Base-by-base conservation (phyloP, 257 asterid species). In the Nicotiana attenuata region DNA sequence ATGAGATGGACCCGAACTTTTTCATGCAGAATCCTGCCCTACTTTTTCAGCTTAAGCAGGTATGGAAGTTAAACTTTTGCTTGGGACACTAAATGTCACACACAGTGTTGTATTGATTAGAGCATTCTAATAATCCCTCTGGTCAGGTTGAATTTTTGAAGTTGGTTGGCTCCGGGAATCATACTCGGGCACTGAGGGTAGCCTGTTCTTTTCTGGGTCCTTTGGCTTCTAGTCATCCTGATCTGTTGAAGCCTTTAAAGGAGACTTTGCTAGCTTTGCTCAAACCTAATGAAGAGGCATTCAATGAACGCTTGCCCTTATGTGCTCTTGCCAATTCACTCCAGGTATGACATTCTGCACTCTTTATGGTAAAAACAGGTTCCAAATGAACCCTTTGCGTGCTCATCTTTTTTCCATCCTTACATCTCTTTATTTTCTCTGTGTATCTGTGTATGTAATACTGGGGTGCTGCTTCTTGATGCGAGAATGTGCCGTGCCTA, bases 11-110 rank as follows among this genome's bases (percentile, higher is more conserved):
- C 88, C 93, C 96, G 60, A 91, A 87, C 57, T 94, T 96, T 87
- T 94, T 94, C 85, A 60, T 81, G 38, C 90, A 93, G 77, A 93
- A 93, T 78, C 96, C 98, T 41, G 81, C 84, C 20, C 82, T 94
- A 84, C 91, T 96, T 55, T 96, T 96, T 89, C 98, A 93, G 83
- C 93, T 96, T 89, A 94, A 92, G 89, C 99, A 94, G 97, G 98
- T 96, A 81, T 3, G 61, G 91, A 92, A 98, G 94, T 94, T 88
- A 98, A 96, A 84, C 93, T 96, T 87, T 83, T 91, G 81, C 79
- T 24, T 24, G 41, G 41, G 41, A 13, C 41, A 19, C 53, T 26
- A 26, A 13, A 65, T 65, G 41, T 47, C 35, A 22, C 14, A 80
- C 20, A 14, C 55, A 29, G 13, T 50, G 47, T 65, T 52, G 26